phyloP scores from a whole-genome alignment of 164 flowering plant species.

The Litsea cubeba region DNA sequence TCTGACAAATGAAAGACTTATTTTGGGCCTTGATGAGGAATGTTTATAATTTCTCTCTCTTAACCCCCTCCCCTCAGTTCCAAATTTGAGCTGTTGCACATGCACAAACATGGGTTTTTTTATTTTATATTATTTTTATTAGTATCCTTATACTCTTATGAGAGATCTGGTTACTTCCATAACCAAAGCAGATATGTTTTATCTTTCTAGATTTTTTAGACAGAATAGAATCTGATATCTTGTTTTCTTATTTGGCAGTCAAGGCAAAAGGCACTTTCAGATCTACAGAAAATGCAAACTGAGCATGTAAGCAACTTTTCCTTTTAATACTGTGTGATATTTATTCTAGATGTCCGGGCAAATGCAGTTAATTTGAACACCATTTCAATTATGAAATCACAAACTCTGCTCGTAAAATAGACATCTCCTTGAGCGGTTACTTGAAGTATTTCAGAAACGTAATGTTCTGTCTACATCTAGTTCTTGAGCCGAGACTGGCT shows the following conservation, averaged over 20 bases:
- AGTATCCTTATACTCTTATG: not conserved
- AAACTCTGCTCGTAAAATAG: too few relatives aligned
- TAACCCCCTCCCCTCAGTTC: not conserved
- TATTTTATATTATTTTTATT: too few relatives aligned
- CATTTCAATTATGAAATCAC: too few relatives aligned
- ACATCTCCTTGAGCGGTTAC: too few relatives aligned
- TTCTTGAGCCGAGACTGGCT: too few relatives aligned
- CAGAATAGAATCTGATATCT: not conserved
- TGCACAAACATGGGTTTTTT: not conserved
- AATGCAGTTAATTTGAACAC: too few relatives aligned
- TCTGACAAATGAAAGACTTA: too few relatives aligned
- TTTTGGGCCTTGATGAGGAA: too few relatives aligned
- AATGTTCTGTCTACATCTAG: too few relatives aligned
- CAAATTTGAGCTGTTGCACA: not conserved
- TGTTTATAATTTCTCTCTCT: too few relatives aligned
- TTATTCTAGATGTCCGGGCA: not conserved
- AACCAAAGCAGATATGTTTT: not conserved
- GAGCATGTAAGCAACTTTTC: constrained; percentile 46
- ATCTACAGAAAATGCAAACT: constrained; percentile 67
- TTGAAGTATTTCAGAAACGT: too few relatives aligned
- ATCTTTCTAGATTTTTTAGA: not conserved
- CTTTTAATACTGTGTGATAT: too few relatives aligned
- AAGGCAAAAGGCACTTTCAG: constrained; percentile 77
- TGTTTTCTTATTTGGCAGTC: constrained; percentile 39
- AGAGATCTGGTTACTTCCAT: not conserved